Conservation (phyloP, 306 rosid genomes). For the Malus asiatica region DNA sequence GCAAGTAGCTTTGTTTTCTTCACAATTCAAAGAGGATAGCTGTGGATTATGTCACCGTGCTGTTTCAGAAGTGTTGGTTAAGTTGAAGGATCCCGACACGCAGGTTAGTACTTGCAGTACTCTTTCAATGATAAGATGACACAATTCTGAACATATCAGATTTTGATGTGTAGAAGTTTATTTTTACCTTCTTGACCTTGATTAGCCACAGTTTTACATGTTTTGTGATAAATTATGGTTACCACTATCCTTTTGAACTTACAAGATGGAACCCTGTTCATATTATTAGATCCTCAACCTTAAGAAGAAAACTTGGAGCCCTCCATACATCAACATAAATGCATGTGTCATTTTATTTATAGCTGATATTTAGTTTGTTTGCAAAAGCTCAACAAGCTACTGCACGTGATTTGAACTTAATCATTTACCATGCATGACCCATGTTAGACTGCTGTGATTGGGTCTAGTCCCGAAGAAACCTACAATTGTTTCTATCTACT, state of each 20-base stretch:
- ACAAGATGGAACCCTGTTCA: neutral
- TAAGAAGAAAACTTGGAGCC: neutral
- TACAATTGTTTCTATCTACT: neutral
- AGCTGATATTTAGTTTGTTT: neutral
- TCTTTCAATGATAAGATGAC: neutral
- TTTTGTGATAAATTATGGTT: neutral
- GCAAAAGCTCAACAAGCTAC: neutral
- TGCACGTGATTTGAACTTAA: neutral
- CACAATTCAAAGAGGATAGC: conserved; percentile 49
- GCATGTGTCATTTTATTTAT: neutral
- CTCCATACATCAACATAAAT: neutral
- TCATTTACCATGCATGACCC: neutral
- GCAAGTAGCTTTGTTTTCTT: conserved; percentile 33
- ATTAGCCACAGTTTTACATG: neutral
- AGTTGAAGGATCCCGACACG: conserved; percentile 72
- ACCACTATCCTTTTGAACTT: neutral
- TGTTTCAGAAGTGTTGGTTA: conserved; percentile 45
- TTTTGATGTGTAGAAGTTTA: neutral
- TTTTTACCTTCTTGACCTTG: conserved; percentile 3
- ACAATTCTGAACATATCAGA: neutral
- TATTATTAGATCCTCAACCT: neutral
- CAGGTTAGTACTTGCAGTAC: conserved; percentile 39
- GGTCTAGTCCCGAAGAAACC: neutral
- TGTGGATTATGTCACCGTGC: conserved; percentile 63
- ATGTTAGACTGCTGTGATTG: neutral